A percentile compares a stretch with the other conserved stretches of the same genome.
These are phyloP conservation scores for Halophytophthora polymorphica DNA, from an alignment of 352 stramenopile species.

Conservation along the genomic window DNA sequence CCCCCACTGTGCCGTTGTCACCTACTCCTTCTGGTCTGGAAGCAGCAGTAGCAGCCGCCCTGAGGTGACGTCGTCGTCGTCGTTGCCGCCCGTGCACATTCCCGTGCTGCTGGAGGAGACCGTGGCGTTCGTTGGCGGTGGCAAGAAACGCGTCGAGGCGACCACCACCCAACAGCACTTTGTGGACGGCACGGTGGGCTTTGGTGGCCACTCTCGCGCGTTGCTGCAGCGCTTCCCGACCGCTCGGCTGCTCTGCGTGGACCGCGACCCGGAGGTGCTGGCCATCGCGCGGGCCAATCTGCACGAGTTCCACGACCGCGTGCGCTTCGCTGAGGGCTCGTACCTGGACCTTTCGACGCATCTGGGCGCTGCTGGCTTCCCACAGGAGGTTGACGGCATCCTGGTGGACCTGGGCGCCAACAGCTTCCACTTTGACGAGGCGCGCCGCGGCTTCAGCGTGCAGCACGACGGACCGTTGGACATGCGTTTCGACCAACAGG, in stretches of 20 bases:
- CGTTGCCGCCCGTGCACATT: conserved; percentile 30
- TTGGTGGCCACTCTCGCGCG: conserved; percentile 63
- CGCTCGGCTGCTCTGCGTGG: conserved; percentile 70
- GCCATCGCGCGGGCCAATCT: conserved; percentile 52
- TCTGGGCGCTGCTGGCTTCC: conserved; percentile 39
- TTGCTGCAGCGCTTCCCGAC: conserved; percentile 45
- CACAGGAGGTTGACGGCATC: conserved; percentile 54
- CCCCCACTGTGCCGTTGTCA: conserved; percentile 1
- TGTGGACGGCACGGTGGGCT: conserved; percentile 72
- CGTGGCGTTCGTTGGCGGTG: conserved; percentile 24
- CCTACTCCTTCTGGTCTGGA: conserved; percentile 4
- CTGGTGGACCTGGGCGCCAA: conserved; percentile 80
- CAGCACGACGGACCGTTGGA: conserved; percentile 72
- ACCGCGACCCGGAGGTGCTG: conserved; percentile 74
- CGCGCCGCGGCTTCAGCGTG: conserved; percentile 68
- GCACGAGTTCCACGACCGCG: conserved; percentile 38
- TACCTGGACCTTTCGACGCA: conserved; percentile 51
- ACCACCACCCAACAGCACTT: conserved; percentile 33
- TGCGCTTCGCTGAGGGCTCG: conserved; percentile 56
- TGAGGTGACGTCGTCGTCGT: neutral
- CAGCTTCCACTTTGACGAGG: conserved; percentile 79
- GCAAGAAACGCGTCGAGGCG: conserved; percentile 9
- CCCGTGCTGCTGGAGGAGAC: conserved; percentile 64
- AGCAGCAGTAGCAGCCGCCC: conserved; percentile 2
- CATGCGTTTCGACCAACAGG: conserved; percentile 74